Evolutionary conservation across 805 yeast genomes (phyloP), one percentile per base, ranked within the genome.

Genomic region (Kuraishia floccosa): DNA sequence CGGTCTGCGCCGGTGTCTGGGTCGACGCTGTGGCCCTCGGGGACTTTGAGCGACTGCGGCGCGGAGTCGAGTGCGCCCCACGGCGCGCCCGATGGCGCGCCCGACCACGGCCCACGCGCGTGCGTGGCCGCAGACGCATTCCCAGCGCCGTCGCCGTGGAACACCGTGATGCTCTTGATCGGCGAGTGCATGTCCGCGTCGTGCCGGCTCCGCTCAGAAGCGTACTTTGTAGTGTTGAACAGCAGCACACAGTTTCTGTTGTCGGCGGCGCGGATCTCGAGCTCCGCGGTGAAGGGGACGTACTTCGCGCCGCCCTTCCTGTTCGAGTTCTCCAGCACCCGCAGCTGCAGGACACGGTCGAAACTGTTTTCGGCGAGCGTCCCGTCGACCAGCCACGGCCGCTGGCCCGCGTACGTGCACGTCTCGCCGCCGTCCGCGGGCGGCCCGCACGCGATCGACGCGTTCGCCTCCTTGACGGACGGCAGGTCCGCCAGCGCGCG

Each of bases 261-360:
- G 20, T 73, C 71, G 11, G 63, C 63, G 2, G 68, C 82, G 25
- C 60, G 57, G 30, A 85, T 68, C 32, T 52, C 53, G 24, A 85
- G 43, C 27, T 76, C 76, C 1, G 83, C 86, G 13, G 66, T 64
- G 35, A 76, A 58, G 31, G 86, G 82, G 1, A 77, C 76, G 48
- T 74, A 80, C 7, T 21, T 22, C 2, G 78, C 68, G 33, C 65
- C 60, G 26, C 43, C 52, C 3, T 25, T 25, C 4, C 58, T 41
- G 25, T 72, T 59, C 3, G 72, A 64, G 39, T 76, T 64, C 19
- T 60, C 60, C 30, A 76, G 38, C 5, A 77, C 58, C 12, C 69
- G 64, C 5, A 80, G 47, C 8, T 60, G 46, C 39, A 83, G 44
- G 42, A 68, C 70, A 10, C 69, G 63, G 4, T 52, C 45, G 25